Conservation (phyloP, 1,284 basidiomycete species). For the Trametes versicolor region DNA sequence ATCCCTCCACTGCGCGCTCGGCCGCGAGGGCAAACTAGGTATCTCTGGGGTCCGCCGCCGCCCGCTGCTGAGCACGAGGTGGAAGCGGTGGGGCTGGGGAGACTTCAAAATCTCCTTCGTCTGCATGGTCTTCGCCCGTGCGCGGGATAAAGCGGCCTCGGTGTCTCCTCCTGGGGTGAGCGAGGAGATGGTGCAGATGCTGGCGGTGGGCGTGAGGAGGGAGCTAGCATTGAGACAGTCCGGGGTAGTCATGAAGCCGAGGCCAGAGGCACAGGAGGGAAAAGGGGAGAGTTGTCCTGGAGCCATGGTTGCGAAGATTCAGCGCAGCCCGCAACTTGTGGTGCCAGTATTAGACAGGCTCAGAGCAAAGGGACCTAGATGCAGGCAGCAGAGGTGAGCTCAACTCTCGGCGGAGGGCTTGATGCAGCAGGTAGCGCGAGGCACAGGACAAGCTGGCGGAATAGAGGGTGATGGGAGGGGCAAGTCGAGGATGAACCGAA, state of each 20-base stretch:
- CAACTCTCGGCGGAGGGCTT: too few species aligned
- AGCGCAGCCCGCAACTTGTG: neutral
- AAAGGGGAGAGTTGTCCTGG: conserved; percentile 26
- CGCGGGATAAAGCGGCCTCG: conserved; percentile 8
- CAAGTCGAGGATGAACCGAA: too few species aligned
- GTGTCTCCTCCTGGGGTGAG: conserved; percentile 7
- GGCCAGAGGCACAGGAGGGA: conserved; percentile 24
- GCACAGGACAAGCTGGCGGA: too few species aligned
- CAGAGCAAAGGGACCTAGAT: neutral
- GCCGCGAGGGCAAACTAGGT: conserved; percentile 6
- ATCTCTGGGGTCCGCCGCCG: conserved; percentile 1
- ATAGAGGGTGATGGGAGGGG: too few species aligned
- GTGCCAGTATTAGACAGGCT: neutral
- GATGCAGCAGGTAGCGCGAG: too few species aligned
- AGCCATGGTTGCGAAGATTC: conserved; percentile 11
- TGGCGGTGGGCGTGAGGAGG: conserved; percentile 25
- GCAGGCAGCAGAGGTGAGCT: neutral
- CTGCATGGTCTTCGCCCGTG: conserved; percentile 29
- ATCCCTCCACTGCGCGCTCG: conserved; percentile 16
- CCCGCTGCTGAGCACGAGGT: conserved; percentile 26
- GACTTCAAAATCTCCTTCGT: conserved; percentile 34
- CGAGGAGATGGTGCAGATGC: conserved; percentile 30
- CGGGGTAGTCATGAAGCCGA: conserved; percentile 23
- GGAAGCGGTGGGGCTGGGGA: conserved; percentile 30
- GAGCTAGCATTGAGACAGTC: conserved; percentile 20